Evolutionary conservation across 495 filamentous ascomycete genomes (phyloP).

Genomic region (Talaromyces proteolyticus): DNA sequence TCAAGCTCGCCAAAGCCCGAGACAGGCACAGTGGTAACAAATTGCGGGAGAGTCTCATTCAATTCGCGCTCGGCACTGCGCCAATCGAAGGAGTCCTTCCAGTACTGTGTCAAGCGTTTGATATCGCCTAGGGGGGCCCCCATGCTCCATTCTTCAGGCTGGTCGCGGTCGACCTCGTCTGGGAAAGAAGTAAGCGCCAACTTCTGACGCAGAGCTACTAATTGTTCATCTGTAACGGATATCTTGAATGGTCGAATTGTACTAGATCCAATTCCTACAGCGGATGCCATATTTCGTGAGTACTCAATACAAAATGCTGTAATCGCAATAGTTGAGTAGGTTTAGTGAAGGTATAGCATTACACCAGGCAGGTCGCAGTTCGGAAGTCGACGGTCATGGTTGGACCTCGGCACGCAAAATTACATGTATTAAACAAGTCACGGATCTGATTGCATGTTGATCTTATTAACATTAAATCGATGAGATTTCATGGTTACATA

Average conservation of each 20-base stretch:
- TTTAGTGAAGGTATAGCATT: no score
- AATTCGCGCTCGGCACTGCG: conserved; percentile 30
- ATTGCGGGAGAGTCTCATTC: conserved; percentile 35
- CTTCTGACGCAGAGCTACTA: conserved; percentile 33
- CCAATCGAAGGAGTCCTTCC: conserved; percentile 46
- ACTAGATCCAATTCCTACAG: conserved; percentile 2
- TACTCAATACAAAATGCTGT: no score
- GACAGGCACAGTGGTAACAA: conserved; percentile 20
- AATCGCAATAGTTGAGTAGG: no score
- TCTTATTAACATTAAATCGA: no score
- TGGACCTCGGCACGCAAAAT: no score
- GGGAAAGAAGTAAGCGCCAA: conserved; percentile 37
- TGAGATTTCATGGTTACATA: no score
- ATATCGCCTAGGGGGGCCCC: conserved; percentile 43
- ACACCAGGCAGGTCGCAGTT: no score
- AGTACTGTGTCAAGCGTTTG: conserved; percentile 36
- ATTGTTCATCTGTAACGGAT: conserved; percentile 29
- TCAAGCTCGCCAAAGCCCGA: conserved; percentile 37
- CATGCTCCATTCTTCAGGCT: conserved; percentile 31
- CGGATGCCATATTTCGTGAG: neutral
- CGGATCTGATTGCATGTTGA: no score
- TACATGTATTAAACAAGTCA: no score
- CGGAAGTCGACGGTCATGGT: no score
- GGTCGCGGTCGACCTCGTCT: conserved; percentile 34
- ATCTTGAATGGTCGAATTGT: conserved; percentile 33